These are phyloP conservation scores for Tripterygium wilfordii DNA, from an alignment of 177 flowering plant genomes.

Conservation along the genomic window DNA sequence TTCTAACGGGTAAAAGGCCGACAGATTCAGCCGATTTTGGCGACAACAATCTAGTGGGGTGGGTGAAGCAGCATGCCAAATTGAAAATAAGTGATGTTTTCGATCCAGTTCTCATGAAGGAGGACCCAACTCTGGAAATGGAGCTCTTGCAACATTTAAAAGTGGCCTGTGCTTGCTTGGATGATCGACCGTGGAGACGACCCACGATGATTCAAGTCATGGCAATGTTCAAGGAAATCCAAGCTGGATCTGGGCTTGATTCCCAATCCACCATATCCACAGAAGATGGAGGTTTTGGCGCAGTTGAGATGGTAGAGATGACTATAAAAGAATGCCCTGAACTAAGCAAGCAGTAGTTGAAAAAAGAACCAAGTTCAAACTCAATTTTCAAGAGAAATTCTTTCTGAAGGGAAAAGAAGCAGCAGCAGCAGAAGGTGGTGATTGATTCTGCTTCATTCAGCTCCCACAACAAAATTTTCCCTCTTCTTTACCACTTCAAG, in stretches of 20 bases:
- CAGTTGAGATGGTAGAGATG: constrained; percentile 63
- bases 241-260: constrained; percentile 68
- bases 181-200: constrained; percentile 70
- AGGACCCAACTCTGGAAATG: constrained; percentile 63
- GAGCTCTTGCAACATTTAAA: constrained; percentile 81
- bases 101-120: constrained; percentile 67
- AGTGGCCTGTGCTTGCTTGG: constrained; percentile 83
- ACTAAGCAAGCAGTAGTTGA: constrained; percentile 18
- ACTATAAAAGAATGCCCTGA: constrained; percentile 69
- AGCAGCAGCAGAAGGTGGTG: constrained; percentile 17
- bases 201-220: constrained; percentile 94
- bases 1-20: constrained; percentile 79
- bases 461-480: constrained; percentile 15
- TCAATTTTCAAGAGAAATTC: constrained; percentile 9
- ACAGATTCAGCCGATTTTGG: constrained; percentile 92
- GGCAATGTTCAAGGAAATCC: constrained; percentile 94
- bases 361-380: neutral
- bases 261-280: constrained; percentile 41
- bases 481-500: constrained; percentile 15
- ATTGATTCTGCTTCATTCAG: constrained; percentile 6
- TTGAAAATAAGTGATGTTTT: constrained; percentile 67
- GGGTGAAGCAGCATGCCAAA: constrained; percentile 91
- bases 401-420: constrained; percentile 4
- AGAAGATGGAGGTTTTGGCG: constrained; percentile 46
- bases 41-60: constrained; percentile 91